Evolutionary conservation across 2,329 filamentous ascomycete genomes (phyloP).

Genomic region (Aspergillus sp.): DNA sequence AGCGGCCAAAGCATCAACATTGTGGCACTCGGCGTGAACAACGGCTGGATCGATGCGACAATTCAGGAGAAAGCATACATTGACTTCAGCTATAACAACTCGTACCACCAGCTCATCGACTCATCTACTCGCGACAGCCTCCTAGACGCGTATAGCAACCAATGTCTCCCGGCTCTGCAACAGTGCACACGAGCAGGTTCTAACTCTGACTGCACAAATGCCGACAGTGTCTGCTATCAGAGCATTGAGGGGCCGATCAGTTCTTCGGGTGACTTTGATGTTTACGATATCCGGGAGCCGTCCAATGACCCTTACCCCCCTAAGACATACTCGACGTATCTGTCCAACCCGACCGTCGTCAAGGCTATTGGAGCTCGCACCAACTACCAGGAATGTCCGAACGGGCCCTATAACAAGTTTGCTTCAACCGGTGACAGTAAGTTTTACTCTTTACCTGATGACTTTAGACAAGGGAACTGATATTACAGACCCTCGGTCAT

Average conservation of each 20-base stretch:
- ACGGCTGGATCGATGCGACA: constrained; percentile 54
- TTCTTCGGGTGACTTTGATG: constrained; percentile 26
- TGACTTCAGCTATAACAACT: constrained; percentile 48
- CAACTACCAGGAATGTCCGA: constrained; percentile 43
- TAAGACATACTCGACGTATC: constrained; percentile 41
- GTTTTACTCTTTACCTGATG: constrained; percentile 3
- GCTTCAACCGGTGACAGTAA: constrained; percentile 40
- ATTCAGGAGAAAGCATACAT: constrained; percentile 45
- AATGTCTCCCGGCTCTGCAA: constrained; percentile 39
- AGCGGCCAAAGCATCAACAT: constrained; percentile 48
- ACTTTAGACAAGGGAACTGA: constrained; percentile 8
- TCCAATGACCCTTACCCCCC: constrained; percentile 40
- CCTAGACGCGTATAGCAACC: constrained; percentile 30
- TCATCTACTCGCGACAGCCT: constrained; percentile 28
- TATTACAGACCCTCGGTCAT: constrained; percentile 41
- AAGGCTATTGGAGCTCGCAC: constrained; percentile 47
- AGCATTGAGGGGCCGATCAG: constrained; percentile 36
- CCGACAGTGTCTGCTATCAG: constrained; percentile 34
- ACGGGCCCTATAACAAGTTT: constrained; percentile 38
- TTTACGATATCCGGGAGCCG: constrained; percentile 48
- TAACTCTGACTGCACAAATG: constrained; percentile 30
- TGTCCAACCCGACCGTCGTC: constrained; percentile 35
- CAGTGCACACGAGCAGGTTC: constrained; percentile 33
- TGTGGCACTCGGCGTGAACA: constrained; percentile 56
- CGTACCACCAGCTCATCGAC: constrained; percentile 43